phyloP scores from a whole-genome alignment of 306 rosid species.

The Lathyrus sativus region DNA sequence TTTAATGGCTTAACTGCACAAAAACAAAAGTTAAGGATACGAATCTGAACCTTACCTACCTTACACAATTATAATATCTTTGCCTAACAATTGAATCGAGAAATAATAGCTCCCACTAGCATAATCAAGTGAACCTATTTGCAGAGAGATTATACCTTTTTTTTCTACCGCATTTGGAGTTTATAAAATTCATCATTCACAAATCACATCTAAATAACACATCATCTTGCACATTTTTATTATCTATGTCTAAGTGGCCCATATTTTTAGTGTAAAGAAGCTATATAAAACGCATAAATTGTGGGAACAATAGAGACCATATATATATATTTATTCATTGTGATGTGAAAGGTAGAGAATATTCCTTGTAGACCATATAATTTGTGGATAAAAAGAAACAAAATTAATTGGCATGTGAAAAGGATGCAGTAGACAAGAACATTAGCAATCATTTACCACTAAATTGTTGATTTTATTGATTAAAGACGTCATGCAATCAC shows the following conservation, averaged over 20 bases:
- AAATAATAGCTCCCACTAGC: conserved; percentile 31
- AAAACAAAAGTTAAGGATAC: conserved; percentile 21
- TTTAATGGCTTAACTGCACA: not conserved
- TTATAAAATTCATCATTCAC: conserved; percentile 20
- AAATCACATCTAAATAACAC: conserved; percentile 16
- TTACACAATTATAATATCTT: conserved; percentile 5
- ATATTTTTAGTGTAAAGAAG: conserved; percentile 8
- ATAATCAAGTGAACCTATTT: conserved; percentile 22
- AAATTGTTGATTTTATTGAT: not conserved
- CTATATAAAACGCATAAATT: conserved; percentile 19
- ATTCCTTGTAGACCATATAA: conserved; percentile 38
- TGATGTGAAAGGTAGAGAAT: conserved; percentile 24
- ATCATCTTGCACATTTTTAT: conserved; percentile 29
- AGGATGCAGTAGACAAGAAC: conserved; percentile 19
- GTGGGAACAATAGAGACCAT: conserved; percentile 40
- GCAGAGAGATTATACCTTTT: conserved; percentile 19
- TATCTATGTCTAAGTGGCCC: conserved; percentile 22
- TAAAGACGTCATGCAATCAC: not conserved
- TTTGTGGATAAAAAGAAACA: not conserved
- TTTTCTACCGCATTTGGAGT: conserved; percentile 31
- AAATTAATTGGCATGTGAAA: not conserved
- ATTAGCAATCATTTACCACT: conserved; percentile 4
- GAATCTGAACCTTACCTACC: conserved; percentile 16
- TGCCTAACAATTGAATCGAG: conserved; percentile 35
- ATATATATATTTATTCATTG: not conserved